Conservation (phyloP, 352 stramenopile genomes). For the Stramenopiles sp. region DNA sequence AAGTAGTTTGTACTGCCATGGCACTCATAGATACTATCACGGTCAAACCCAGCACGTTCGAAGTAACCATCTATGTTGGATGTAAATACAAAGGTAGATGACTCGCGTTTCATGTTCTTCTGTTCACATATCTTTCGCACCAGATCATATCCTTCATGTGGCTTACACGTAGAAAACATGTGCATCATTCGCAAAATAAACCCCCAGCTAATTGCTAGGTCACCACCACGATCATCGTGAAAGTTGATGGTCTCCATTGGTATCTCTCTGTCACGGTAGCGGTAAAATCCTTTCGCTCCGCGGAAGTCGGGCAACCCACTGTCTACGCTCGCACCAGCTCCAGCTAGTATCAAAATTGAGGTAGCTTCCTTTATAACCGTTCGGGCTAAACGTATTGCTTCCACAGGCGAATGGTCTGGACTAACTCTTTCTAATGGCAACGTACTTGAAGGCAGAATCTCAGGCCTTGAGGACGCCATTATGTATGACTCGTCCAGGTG, state of each 20-base stretch:
- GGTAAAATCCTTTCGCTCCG: background rate
- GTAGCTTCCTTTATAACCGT: background rate
- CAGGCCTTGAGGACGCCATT: background rate
- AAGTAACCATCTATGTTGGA: slow-evolving; percentile 1
- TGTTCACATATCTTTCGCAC: background rate
- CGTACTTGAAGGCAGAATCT: background rate
- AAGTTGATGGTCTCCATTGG: background rate
- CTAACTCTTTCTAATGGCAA: background rate
- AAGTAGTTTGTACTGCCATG: background rate
- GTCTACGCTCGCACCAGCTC: background rate
- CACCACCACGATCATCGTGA: background rate
- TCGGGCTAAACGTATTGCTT: background rate
- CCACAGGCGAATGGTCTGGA: background rate
- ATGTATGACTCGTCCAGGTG: background rate
- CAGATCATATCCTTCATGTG: background rate
- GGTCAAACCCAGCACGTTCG: background rate
- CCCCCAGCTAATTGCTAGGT: background rate
- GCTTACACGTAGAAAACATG: background rate
- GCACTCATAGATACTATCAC: background rate
- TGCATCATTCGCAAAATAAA: background rate
- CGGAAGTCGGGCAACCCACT: background rate
- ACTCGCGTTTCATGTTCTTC: background rate
- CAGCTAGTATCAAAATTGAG: background rate
- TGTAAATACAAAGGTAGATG: background rate
- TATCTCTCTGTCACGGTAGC: background rate